Percentiles rank a stretch among this genome's conserved stretches.
phyloP scores from a whole-genome alignment of 2,329 filamentous ascomycete species.

The Monosporascus sp. region DNA sequence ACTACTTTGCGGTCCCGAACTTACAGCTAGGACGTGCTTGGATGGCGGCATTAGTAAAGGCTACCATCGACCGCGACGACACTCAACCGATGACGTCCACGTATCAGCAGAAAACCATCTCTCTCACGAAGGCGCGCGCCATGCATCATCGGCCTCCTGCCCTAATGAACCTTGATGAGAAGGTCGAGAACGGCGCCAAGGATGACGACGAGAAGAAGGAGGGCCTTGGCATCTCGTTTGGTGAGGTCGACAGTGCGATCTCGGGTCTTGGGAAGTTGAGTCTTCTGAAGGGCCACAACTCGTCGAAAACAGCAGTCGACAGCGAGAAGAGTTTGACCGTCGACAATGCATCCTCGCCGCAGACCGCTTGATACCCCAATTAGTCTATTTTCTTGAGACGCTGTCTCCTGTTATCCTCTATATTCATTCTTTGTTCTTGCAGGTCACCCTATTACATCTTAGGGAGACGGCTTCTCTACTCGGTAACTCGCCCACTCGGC shows the following conservation, averaged over 20 bases:
- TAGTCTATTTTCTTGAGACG: too few species aligned
- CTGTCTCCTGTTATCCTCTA: too few species aligned
- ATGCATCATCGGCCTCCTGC: conserved; percentile 89
- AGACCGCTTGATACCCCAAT: conserved; percentile 19
- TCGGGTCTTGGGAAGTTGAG: conserved; percentile 32
- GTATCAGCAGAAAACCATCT: conserved; percentile 96
- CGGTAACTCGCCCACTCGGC: too few species aligned
- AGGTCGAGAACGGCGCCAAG: conserved; percentile 25
- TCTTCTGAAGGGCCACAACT: conserved; percentile 27
- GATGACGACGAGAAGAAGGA: conserved; percentile 26
- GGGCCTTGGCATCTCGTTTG: conserved; percentile 34
- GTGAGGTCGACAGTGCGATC: conserved; percentile 34
- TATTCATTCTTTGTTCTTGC: neutral
- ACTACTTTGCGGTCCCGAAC: conserved; percentile 95
- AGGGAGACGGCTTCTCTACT: too few species aligned
- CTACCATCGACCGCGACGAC: conserved; percentile 91
- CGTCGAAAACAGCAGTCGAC: conserved; percentile 26
- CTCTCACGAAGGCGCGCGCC: conserved; percentile 76
- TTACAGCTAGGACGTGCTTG: conserved; percentile 82
- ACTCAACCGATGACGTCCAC: conserved; percentile 76
- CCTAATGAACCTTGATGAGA: conserved; percentile 65
- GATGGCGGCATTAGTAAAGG: conserved; percentile 99
- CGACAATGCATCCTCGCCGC: conserved; percentile 22
- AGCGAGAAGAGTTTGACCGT: too few species aligned
- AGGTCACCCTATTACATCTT: neutral